Evolutionary conservation across 305 asterid species (phyloP), one percentile per base, ranked within the genome.

Genomic region (Euphrasia arctica): DNA sequence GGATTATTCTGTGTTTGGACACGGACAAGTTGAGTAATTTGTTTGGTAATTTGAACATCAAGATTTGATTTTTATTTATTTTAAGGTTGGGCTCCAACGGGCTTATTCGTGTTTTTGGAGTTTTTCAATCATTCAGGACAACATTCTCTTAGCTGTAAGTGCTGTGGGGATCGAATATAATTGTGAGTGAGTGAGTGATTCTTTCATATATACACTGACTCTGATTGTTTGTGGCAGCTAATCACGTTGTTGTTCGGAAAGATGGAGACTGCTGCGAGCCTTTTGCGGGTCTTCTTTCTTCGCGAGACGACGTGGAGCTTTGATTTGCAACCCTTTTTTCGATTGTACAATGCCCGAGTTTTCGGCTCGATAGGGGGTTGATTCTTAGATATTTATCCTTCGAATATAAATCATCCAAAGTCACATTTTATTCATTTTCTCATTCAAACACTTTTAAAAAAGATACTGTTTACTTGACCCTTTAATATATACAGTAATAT

Each of bases 11-110:
- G 28, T 77, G 76, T 73, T 70, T 63, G 76, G 74, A 58, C 45
- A 22, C 27, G 70, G 74, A 48, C 74, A 57, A 57, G 69, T 49
- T 64, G 72, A 65, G 65, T 61, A 54, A 65, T 42, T 67, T 22
- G 48, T n/a, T 56, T 42, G 41, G 59, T 73, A 62, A 62, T 77
- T 51, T 10, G 45, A 32, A 58, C 56, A 76, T 65, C 63, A 67
- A 66, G 58, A 4, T 8, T 39, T 39, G 10, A 39, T 72, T 22
- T 43, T 50, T n/a, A 39, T 72, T 22, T 43, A 42, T n/a, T 25
- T 34, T 54, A 62, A 64, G 39, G 12, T 62, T 66, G 78, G 78
- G 76, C 81, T 76, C 81, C 81, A 76, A 61, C 50, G 67, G 11
- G 71, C 67, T 63, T 63, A n/a, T 64, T 57, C n/a, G 22, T 39